Percentiles rank a stretch among this genome's conserved stretches.
Evolutionary conservation across 305 asterid genomes (phyloP).

Genomic region (Fraxinus sp.): DNA sequence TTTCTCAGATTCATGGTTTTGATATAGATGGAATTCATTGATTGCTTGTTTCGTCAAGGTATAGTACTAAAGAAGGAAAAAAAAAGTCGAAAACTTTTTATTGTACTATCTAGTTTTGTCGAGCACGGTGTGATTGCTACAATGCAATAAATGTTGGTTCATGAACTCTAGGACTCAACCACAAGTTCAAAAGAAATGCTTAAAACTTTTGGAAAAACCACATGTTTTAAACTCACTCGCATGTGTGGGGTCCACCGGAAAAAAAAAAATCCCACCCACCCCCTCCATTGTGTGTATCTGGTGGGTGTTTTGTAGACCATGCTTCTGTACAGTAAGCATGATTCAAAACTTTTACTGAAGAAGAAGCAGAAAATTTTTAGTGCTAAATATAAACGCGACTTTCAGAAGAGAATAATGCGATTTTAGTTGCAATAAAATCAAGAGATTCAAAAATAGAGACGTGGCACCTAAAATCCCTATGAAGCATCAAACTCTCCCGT

Average conservation of each 20-base stretch:
- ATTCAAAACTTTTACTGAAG: background rate
- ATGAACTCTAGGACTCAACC: background rate
- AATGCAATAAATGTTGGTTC: background rate
- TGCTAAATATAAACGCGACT: background rate
- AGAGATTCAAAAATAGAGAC: background rate
- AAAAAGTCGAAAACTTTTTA: background rate
- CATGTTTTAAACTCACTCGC: no score
- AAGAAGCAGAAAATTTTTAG: background rate
- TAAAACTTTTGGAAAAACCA: no score
- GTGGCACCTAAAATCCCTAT: background rate
- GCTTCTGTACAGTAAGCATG: no score
- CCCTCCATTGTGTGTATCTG: no score
- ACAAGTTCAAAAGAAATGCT: background rate
- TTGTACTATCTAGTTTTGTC: background rate
- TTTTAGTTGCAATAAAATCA: background rate
- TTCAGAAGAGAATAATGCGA: background rate
- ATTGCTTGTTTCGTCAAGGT: background rate
- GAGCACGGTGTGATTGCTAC: background rate
- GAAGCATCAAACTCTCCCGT: background rate
- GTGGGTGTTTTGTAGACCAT: no score
- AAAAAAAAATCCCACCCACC: no score
- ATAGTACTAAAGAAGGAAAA: background rate
- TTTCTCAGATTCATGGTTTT: background rate
- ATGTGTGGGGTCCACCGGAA: no score
- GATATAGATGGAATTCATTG: background rate